A percentile compares a stretch with the other conserved stretches of the same genome.
phyloP scores from a whole-genome alignment of 73 alveolate genomes.

The Breviolum minutum region DNA sequence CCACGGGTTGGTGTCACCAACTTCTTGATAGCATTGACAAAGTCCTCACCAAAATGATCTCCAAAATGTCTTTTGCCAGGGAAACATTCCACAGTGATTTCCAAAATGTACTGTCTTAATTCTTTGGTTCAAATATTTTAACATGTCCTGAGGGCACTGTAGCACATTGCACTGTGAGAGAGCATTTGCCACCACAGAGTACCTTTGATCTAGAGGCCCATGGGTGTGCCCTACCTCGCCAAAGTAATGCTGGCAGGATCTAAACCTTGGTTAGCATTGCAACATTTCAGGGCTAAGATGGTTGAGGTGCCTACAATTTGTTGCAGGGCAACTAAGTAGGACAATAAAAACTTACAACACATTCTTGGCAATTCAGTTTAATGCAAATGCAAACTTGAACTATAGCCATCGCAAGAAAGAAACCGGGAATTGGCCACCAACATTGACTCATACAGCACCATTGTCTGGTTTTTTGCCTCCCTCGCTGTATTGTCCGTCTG shows the following conservation, averaged over 20 bases:
- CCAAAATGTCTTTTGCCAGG: background rate
- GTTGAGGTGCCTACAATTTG: too few relatives aligned
- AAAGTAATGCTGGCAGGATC: background rate
- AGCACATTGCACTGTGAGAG: background rate
- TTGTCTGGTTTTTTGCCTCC: conserved; percentile 15
- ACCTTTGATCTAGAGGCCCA: conserved; percentile 30
- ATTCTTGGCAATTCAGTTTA: too few relatives aligned
- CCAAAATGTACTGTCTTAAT: background rate
- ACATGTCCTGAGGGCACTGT: background rate
- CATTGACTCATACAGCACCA: background rate
- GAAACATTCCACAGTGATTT: too few relatives aligned
- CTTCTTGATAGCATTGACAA: background rate
- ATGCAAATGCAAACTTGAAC: too few relatives aligned
- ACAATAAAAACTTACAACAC: too few relatives aligned
- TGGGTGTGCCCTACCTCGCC: conserved; percentile 35
- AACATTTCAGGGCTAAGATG: background rate
- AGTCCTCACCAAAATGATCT: background rate
- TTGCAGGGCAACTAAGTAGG: too few relatives aligned
- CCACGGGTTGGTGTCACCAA: background rate
- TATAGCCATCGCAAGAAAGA: too few relatives aligned
- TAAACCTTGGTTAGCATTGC: background rate
- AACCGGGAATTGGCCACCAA: background rate
- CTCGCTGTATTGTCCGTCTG: conserved; percentile 41
- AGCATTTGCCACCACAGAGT: background rate
- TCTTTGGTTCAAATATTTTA: background rate